Conservation (phyloP, 2,329 filamentous ascomycete genomes). For the Ophiostoma perfectum region DNA sequence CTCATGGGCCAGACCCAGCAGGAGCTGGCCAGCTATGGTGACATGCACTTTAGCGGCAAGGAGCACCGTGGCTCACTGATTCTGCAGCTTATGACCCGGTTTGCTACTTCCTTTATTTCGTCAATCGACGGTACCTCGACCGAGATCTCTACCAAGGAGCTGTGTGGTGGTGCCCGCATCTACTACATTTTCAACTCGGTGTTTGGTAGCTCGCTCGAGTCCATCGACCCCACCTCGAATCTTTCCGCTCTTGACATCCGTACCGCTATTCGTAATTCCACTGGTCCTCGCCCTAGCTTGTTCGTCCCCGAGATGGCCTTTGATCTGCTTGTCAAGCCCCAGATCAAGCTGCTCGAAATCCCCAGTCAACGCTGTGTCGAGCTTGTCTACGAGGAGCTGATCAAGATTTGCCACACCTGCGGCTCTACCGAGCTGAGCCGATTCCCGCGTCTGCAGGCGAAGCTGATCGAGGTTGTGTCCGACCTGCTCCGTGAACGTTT, state of each 20-base stretch:
- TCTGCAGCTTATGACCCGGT: slow-evolving; percentile 94
- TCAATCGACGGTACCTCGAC: slow-evolving; percentile 98
- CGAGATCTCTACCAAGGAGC: slow-evolving; percentile 96
- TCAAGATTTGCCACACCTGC: slow-evolving; percentile 99
- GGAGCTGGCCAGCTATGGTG: slow-evolving; percentile 94
- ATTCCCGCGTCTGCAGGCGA: slow-evolving; percentile 88
- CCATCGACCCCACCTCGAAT: slow-evolving; percentile 93
- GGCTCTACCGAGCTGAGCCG: slow-evolving; percentile 88
- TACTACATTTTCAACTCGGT: slow-evolving; percentile 99
- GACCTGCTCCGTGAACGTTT: slow-evolving; percentile 88
- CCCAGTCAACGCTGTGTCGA: slow-evolving; percentile 96
- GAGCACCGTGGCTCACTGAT: slow-evolving; percentile 94
- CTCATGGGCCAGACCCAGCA: slow-evolving; percentile 99
- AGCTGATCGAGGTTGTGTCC: slow-evolving; percentile 96
- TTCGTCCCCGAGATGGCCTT: slow-evolving; percentile 98
- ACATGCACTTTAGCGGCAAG: slow-evolving; percentile 95
- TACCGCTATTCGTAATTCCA: slow-evolving; percentile 96
- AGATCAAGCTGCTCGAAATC: slow-evolving; percentile 93
- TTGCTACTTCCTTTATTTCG: slow-evolving; percentile 94
- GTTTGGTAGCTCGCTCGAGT: slow-evolving; percentile 92
- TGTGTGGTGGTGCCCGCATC: slow-evolving; percentile 89
- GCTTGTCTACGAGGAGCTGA: slow-evolving; percentile 95
- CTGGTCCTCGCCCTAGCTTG: slow-evolving; percentile 86
- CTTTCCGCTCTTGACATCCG: slow-evolving; percentile 91
- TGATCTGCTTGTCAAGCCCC: slow-evolving; percentile 93